Evolutionary conservation across 1,284 basidiomycete species (phyloP), one percentile per base, ranked within the genome.

Genomic region (Erythrobasidium hasegawianum): DNA sequence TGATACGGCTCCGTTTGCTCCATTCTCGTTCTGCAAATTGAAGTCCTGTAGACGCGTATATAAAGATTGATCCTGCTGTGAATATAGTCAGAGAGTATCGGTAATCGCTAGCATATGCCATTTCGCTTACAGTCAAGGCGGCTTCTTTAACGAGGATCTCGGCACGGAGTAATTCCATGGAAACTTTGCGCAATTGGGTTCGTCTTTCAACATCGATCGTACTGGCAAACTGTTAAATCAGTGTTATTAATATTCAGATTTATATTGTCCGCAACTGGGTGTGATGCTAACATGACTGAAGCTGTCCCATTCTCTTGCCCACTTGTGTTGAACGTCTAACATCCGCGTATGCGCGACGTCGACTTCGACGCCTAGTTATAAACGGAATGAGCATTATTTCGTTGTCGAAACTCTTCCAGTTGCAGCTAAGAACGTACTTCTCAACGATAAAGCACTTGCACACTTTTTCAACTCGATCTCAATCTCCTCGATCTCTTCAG

Each of bases 401-500:
- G n/a, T n/a, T n/a, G n/a, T n/a, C n/a, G n/a, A n/a, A n/a, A n/a
- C n/a, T n/a, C n/a, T n/a, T n/a, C n/a, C n/a, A n/a, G n/a, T n/a
- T n/a, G n/a, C n/a, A n/a, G 29, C 26, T 26, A 22, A 22, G 26
- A 22, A 43, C 60, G 41, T 18, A 64, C 60, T 16, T 39, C 47
- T 55, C 18, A 57, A n/a, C 20, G 39, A 40, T n/a, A 64, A 38
- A 3, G 20, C 18, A 57, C 50, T 43, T 2, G 39, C 18, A 13
- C 39, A 47, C 13, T 49, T 43, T 41, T 41, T 41, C 16, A 64
- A 26, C 11, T 64, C 52, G n/a, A 64, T 64, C 40, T 64, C 60
- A 10, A 55, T 24, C 53, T 64, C 56, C 40, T 64, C 60, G 40
- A 64, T 47, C 27, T 64, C 60, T 22, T 64, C 53, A 11, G 33